Evolutionary conservation across 179 eudicot genomes (phyloP), one percentile per base, ranked within the genome.

Genomic region (Corrigiola litoralis): DNA sequence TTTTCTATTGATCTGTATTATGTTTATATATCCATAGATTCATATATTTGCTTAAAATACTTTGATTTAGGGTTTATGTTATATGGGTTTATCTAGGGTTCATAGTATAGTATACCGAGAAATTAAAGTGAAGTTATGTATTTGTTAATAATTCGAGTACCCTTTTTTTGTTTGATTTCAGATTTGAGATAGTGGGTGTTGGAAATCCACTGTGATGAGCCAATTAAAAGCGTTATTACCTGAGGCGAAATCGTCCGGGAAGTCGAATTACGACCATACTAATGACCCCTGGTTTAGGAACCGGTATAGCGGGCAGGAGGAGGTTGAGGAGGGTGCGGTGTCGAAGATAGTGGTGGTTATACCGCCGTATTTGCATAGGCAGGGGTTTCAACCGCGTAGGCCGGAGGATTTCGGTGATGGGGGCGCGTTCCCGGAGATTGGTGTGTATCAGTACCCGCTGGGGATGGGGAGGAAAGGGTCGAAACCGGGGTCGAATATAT

Each of bases 361-460:
- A 10, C 96, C 95, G 0, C 80, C 75, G 1, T 89, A 87, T 62
- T 40, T 69, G 57, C 82, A 84, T 31, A 77, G 95, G 65, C 78
- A 83, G 16, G 80, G 87, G 3, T 89, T 84, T 70, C 65, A 77
- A 40, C 95, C 95, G 14, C 78, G 84, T 2, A 87, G 74, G 71
- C 92, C 90, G 0, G 92, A 89, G 68, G 89, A 92, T 61, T 92
- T 89, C 61, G 98, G 96, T 0, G 96, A 92, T 75, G 95, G 96
- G 18, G 98, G 97, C 24, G 96, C 96, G 0, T 92, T 88, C 24
- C 97, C 96, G 0, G 96, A 92, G 70, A 86, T 89, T 38, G 88
- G 72, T 18, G 74, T 80, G 67, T 88, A 92, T 0, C 98, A 92
- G 55, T 87, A 83, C 47, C 98, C 98, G 2, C 80, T 92, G 77